Percentiles rank a stretch among this genome's conserved stretches.
Conservation (phyloP, 2,329 filamentous ascomycete species). For the Hymenoscyphus salicellus region DNA sequence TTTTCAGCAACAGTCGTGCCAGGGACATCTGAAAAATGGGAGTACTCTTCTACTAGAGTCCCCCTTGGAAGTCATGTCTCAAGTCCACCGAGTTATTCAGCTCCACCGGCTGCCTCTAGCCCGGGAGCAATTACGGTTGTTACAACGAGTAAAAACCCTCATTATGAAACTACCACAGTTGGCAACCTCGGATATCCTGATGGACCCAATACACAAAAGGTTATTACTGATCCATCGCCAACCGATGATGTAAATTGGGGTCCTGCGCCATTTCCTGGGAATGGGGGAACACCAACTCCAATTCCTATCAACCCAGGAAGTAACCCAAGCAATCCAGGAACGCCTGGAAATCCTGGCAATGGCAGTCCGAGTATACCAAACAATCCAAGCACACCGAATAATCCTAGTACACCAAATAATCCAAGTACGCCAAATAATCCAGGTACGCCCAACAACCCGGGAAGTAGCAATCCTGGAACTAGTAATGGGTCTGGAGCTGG, state of each 20-base stretch:
- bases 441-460: neutral
- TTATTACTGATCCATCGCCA: neutral
- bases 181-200: constrained; percentile 14
- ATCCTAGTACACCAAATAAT: neutral
- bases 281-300: neutral
- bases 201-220: constrained; percentile 8
- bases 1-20: neutral
- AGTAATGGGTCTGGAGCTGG: neutral
- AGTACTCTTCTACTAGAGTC: neutral
- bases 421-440: neutral
- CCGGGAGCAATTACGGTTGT: constrained; percentile 21
- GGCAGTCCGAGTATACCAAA: neutral
- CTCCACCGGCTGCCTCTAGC: neutral
- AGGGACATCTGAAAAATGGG: constrained; percentile 6
- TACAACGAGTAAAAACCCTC: constrained; percentile 28
- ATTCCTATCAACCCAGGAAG: constrained; percentile 6
- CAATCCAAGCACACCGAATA: neutral
- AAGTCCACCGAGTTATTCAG: neutral
- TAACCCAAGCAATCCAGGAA: neutral
- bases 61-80: neutral
- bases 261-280: neutral
- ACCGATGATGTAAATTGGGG: constrained; percentile 6
- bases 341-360: neutral
- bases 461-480: neutral
- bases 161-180: constrained; percentile 21